phyloP scores from a whole-genome alignment of 306 rosid genomes.

The Rubus idaeus region DNA sequence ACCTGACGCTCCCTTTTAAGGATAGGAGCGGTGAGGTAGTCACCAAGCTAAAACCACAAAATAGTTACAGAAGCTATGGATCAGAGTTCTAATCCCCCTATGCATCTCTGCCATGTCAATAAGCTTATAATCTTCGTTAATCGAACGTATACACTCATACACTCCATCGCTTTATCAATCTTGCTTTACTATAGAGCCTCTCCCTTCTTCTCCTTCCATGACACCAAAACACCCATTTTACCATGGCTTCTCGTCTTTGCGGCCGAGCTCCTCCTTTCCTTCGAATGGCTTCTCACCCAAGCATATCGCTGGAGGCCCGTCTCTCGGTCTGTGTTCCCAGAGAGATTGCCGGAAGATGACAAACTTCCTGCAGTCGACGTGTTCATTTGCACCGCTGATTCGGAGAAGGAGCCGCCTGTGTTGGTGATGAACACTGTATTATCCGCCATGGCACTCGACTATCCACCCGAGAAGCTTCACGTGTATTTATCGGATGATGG shows the following conservation, averaged over 20 bases:
- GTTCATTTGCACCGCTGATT: slow-evolving; percentile 71
- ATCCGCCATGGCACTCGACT: slow-evolving; percentile 74
- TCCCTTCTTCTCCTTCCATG: slow-evolving; percentile 32
- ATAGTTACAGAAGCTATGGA: slow-evolving; percentile 31
- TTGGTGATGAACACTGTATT: slow-evolving; percentile 71
- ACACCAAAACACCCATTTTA: slow-evolving; percentile 25
- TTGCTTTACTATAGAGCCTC: slow-evolving; percentile 51
- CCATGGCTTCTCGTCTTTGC: slow-evolving; percentile 55
- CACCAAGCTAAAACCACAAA: background rate
- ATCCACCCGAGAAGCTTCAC: slow-evolving; percentile 62
- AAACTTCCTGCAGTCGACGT: slow-evolving; percentile 62
- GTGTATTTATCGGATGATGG: slow-evolving; percentile 77
- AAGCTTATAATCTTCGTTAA: slow-evolving; percentile 38
- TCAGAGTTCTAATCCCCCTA: slow-evolving; percentile 34
- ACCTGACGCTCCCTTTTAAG: background rate
- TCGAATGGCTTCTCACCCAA: slow-evolving; percentile 61
- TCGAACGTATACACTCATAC: slow-evolving; percentile 48
- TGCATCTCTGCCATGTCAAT: slow-evolving; percentile 43
- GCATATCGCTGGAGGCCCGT: slow-evolving; percentile 56
- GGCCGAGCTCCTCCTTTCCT: slow-evolving; percentile 61
- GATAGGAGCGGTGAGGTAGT: background rate
- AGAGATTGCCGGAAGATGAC: slow-evolving; percentile 50
- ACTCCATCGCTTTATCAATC: slow-evolving; percentile 46
- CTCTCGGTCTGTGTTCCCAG: slow-evolving; percentile 45
- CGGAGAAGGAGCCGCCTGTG: slow-evolving; percentile 57